These are phyloP conservation scores for Thalia dealbata DNA, from an alignment of 176 grass and related monocot genomes.

Conservation along the genomic window DNA sequence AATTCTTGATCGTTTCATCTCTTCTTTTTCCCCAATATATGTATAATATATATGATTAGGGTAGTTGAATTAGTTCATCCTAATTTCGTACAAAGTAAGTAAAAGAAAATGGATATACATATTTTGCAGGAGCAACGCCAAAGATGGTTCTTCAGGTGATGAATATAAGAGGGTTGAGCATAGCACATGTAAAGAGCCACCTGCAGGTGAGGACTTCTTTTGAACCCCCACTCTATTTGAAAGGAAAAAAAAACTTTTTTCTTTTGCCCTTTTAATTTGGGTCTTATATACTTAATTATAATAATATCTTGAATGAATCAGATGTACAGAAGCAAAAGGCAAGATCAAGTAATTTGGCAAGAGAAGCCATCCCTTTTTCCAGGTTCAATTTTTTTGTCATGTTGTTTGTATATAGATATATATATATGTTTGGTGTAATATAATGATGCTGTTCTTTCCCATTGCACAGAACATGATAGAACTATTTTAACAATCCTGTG, in stretches of 20 bases:
- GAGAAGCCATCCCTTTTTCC: slow-evolving; percentile 46
- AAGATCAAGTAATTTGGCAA: slow-evolving; percentile 44
- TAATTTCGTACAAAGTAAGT: too few species aligned
- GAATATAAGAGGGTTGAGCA: slow-evolving; percentile 86
- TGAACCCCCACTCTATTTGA: not conserved
- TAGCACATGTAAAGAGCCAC: slow-evolving; percentile 98
- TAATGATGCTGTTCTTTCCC: too few species aligned
- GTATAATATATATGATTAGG: not conserved
- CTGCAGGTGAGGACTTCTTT: slow-evolving; percentile 59
- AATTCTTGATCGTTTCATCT: not conserved
- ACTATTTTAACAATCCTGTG: too few species aligned
- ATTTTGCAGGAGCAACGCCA: slow-evolving; percentile 76
- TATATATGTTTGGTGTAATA: too few species aligned
- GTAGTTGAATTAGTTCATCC: not conserved
- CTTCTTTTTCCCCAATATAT: not conserved
- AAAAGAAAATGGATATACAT: not conserved
- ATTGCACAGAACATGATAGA: too few species aligned
- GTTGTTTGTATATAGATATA: too few species aligned
- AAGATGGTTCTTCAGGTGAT: slow-evolving; percentile 97
- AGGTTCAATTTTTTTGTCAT: slow-evolving; percentile 22
- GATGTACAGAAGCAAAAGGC: slow-evolving; percentile 98
- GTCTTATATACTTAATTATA: not conserved
- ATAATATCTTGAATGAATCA: slow-evolving; percentile 10
- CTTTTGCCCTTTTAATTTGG: not conserved
- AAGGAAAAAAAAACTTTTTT: not conserved